phyloP scores from a whole-genome alignment of 345 rosid species.

The Linum usitatissimum region DNA sequence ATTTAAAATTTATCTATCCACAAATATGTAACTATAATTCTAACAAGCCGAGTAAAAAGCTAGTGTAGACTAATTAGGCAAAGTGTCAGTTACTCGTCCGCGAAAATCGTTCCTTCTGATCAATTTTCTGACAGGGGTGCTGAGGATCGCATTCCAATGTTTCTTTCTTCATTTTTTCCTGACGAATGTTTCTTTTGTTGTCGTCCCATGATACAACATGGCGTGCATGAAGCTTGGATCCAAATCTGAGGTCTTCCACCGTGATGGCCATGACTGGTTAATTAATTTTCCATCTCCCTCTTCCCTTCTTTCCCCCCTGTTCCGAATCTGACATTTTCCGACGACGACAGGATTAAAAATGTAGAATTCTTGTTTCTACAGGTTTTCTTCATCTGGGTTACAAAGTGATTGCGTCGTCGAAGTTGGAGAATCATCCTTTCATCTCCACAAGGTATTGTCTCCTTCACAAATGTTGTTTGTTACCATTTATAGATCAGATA shows the following conservation, averaged over 20 bases:
- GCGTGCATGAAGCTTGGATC: slow-evolving; percentile 89
- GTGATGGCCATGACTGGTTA: slow-evolving; percentile 64
- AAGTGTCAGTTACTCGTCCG: no score
- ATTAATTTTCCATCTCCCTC: slow-evolving; percentile 6
- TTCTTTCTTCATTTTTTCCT: no score
- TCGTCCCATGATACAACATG: slow-evolving; percentile 22
- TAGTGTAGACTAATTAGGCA: no score
- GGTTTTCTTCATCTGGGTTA: slow-evolving; percentile 71
- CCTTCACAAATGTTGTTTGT: neutral
- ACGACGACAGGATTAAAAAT: neutral
- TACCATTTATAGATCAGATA: no score
- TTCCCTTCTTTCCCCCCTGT: neutral
- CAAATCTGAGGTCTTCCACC: slow-evolving; percentile 69
- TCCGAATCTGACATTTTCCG: no score
- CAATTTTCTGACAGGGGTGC: no score
- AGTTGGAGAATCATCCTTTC: slow-evolving; percentile 59
- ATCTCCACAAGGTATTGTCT: slow-evolving; percentile 58
- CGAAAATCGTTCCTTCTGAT: no score
- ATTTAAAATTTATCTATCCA: no score
- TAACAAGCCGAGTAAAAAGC: slow-evolving; percentile 3
- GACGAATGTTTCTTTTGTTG: no score
- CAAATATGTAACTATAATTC: no score
- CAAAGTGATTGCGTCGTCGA: slow-evolving; percentile 66
- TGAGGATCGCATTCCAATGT: no score
- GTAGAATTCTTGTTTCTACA: slow-evolving; percentile 8